Evolutionary conservation across 1,139 yeast genomes (phyloP).

Genomic region (Meyerozyma guilliermondii): DNA sequence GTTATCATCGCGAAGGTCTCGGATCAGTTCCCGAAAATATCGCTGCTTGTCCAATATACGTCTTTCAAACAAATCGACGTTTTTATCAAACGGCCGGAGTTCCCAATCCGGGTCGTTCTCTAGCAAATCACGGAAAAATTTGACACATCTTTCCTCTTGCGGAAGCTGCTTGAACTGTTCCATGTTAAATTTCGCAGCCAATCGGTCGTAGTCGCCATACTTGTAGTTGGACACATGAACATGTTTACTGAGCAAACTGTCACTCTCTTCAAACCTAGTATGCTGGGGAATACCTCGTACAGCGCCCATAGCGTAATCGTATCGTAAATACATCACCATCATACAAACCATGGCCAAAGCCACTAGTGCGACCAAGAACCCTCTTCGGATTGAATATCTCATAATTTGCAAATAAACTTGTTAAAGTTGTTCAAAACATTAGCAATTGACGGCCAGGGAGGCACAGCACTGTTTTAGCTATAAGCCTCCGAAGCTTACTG

Average conservation of each 20-base stretch:
- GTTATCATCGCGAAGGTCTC: slow-evolving; percentile 8
- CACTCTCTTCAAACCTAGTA: slow-evolving; percentile 10
- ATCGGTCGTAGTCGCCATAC: slow-evolving; percentile 20
- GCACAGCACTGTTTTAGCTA: not conserved
- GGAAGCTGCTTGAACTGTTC: slow-evolving; percentile 12
- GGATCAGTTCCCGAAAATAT: slow-evolving; percentile 12
- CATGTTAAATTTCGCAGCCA: slow-evolving; percentile 11
- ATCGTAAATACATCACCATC: slow-evolving; percentile 1
- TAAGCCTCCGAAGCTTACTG: not conserved
- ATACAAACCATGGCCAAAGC: not conserved
- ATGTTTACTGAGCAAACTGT: slow-evolving; percentile 13
- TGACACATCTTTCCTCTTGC: slow-evolving; percentile 22
- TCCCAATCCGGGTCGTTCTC: slow-evolving; percentile 21
- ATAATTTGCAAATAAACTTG: slow-evolving; percentile 3
- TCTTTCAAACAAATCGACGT: slow-evolving; percentile 22
- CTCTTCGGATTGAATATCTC: slow-evolving; percentile 9
- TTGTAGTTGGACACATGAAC: slow-evolving; percentile 30
- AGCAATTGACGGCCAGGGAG: not conserved
- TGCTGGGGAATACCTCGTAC: not conserved
- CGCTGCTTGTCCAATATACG: slow-evolving; percentile 19
- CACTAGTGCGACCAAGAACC: slow-evolving; percentile 1
- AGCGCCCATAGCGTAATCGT: slow-evolving; percentile 1
- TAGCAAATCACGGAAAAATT: slow-evolving; percentile 23
- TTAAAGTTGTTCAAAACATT: not conserved
- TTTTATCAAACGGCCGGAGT: slow-evolving; percentile 13